Evolutionary conservation across 2,329 filamentous ascomycete genomes (phyloP).

Genomic region (Cadophora malorum): DNA sequence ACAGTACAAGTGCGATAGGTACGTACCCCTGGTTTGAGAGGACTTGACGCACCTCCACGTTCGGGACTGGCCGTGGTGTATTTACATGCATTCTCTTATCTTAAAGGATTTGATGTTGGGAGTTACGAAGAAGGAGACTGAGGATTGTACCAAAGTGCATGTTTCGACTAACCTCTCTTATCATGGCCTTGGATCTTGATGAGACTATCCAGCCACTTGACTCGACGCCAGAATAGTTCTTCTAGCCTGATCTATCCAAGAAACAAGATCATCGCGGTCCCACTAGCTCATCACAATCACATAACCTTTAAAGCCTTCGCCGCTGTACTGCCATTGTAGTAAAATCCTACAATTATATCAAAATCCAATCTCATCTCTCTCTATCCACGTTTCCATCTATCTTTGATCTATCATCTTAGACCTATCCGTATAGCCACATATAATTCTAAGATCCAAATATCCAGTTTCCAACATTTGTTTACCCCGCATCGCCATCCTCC

Average conservation of each 20-base stretch:
- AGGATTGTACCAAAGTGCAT: background rate
- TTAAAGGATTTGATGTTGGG: background rate
- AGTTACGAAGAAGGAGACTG: background rate
- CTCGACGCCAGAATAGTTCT: background rate
- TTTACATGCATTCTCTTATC: background rate
- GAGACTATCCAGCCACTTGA: too few species aligned
- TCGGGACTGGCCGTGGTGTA: background rate
- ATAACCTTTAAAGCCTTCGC: background rate
- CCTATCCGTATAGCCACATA: background rate
- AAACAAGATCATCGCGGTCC: background rate
- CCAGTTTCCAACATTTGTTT: background rate
- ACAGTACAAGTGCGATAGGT: background rate
- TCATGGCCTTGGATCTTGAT: too few species aligned
- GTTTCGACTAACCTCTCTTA: background rate
- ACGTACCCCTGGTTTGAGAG: background rate
- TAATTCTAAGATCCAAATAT: background rate
- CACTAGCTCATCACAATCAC: background rate
- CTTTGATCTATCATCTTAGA: background rate
- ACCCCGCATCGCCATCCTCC: background rate
- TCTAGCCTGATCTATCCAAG: background rate
- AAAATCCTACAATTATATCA: background rate
- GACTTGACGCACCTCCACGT: background rate
- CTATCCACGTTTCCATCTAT: background rate
- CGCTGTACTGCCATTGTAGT: background rate
- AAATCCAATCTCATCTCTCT: background rate